Conservation (phyloP, 176 grass and related monocot species). For the Avena insularis region DNA sequence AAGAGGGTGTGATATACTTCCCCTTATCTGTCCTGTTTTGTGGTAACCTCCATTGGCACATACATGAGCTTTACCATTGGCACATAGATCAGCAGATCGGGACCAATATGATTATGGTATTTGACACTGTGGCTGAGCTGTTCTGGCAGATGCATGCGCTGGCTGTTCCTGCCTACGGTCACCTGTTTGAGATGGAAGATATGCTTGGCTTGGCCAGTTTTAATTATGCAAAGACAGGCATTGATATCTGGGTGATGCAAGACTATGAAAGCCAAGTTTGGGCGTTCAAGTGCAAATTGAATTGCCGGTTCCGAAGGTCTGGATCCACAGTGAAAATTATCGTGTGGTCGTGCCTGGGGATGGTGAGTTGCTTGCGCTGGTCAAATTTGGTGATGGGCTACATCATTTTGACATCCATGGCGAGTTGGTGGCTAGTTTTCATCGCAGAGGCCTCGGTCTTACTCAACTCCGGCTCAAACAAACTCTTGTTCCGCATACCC, state of each 20-base stretch:
- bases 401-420: background rate
- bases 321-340: background rate
- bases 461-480: background rate
- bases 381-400: background rate
- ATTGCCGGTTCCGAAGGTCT: background rate
- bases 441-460: background rate
- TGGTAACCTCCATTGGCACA: background rate
- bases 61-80: background rate
- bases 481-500: background rate
- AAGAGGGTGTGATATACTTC: background rate
- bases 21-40: background rate
- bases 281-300: background rate
- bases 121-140: background rate
- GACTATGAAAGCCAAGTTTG: background rate
- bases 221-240: background rate
- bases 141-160: background rate
- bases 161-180: background rate
- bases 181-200: background rate
- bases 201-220: background rate
- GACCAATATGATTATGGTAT: background rate
- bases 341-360: background rate
- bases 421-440: background rate
- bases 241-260: background rate
- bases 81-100: background rate
- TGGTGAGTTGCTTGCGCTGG: background rate